These are phyloP conservation scores for Peziza echinospora DNA, from an alignment of 495 filamentous ascomycete genomes.

Conservation along the genomic window DNA sequence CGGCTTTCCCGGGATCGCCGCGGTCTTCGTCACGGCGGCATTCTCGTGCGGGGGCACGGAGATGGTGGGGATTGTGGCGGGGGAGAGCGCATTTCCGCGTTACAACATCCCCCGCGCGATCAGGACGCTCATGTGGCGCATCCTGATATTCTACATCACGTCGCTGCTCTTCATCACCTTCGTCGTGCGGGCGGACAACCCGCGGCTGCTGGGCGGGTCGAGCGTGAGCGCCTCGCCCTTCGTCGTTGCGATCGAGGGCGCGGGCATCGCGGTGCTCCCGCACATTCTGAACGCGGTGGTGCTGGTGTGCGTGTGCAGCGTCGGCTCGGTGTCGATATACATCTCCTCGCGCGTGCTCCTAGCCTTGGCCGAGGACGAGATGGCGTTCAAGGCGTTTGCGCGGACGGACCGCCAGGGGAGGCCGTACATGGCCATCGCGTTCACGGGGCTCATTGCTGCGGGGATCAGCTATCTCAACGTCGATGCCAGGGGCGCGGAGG, in stretches of 20 bases:
- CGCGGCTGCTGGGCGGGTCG: conserved; percentile 30
- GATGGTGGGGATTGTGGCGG: conserved; percentile 49
- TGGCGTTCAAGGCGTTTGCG: conserved; percentile 7
- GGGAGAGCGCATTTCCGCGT: conserved; percentile 36
- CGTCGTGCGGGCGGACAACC: conserved; percentile 38
- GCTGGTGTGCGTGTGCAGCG: conserved; percentile 25
- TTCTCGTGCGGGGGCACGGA: conserved; percentile 58
- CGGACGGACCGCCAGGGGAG: conserved; percentile 6
- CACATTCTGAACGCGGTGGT: conserved; percentile 58
- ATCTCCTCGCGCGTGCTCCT: conserved; percentile 20
- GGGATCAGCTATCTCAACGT: conserved; percentile 10
- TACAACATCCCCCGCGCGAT: conserved; percentile 26
- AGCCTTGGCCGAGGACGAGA: conserved; percentile 18
- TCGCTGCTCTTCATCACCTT: conserved; percentile 53
- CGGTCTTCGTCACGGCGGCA: conserved; percentile 51
- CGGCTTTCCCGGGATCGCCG: conserved; percentile 50
- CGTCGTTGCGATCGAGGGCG: conserved; percentile 45
- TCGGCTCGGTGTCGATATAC: conserved; percentile 21
- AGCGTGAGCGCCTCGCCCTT: conserved; percentile 45
- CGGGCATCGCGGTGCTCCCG: conserved; percentile 41
- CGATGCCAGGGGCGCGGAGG: conserved; percentile 5
- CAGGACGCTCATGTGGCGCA: conserved; percentile 33
- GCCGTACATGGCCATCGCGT: conserved; percentile 6
- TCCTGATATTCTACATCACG: conserved; percentile 53
- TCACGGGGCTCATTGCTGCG: conserved; percentile 4